Evolutionary conservation across 2,329 filamentous ascomycete genomes (phyloP), one percentile per base, ranked within the genome.

Genomic region (Botrytis deweyae): DNA sequence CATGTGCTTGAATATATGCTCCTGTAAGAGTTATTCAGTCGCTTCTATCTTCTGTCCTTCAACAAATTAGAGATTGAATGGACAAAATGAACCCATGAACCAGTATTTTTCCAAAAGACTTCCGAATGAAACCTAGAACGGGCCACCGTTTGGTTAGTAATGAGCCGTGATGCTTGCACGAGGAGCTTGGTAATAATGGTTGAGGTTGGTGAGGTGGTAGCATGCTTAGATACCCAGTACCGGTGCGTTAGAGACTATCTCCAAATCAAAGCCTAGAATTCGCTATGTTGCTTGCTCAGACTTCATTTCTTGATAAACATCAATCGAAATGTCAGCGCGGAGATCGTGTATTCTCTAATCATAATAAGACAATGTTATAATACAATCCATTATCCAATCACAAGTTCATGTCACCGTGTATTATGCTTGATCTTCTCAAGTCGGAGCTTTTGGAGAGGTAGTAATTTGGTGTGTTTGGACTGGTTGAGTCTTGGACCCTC

Each of bases 401-500:
- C 38, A 42, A 64, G 25, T 29, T 20, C 16, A 29, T 64, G 8
- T 29, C 40, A 64, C 18, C n/a, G 25, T 44, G 10, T n/a, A n/a
- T 29, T 58, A n/a, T 49, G n/a, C 18, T 29, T 63, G 36, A 12
- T n/a, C 14, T 9, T 18, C 18, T 72, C 44, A 66, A 10, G 25
- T 40, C 22, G 42, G 59, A 49, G 40, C 29, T 36, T 29, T 59
- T 16, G 70, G 62, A 33, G 62, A 67, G 33, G 70, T n/a, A 36
- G 70, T 72, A 16, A 72, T 72, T 42, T 67, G 70, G 36, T 72
- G 61, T 65, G 46, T 20, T 33, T 55, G 61, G 52, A 38, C 46
- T 16, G 16, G 9, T 33, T 58, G n/a, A 33, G 62, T 67, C 25
- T 67, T 67, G 20, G 25, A 5, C 12, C n/a, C 61, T n/a, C 3